Conservation (phyloP, 371 early-diverging fungal species). For the Mucor velutinosus region DNA sequence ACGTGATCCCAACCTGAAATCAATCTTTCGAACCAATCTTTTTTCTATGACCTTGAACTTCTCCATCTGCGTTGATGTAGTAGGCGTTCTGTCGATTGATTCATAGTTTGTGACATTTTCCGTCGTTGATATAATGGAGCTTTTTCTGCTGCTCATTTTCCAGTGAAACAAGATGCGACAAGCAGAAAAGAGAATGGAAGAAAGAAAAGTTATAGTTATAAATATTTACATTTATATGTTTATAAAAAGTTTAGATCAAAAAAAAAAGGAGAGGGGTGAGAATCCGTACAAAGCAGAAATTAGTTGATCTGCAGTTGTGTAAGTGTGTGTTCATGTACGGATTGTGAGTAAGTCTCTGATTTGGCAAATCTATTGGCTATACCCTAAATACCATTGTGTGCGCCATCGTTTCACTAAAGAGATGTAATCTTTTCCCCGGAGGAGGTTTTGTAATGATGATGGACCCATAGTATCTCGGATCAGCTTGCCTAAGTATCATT, state of each 20-base stretch:
- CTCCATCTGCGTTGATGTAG: neutral
- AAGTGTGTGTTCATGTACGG: neutral
- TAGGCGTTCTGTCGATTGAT: neutral
- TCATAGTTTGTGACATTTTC: neutral
- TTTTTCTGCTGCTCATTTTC: neutral
- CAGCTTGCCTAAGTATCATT: neutral
- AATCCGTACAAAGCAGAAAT: neutral
- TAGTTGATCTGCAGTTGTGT: neutral
- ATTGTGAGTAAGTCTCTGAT: neutral
- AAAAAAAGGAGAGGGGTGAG: neutral
- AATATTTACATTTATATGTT: neutral
- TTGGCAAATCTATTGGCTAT: neutral
- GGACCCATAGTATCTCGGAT: neutral
- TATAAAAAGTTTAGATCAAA: neutral
- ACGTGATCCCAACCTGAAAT: no score
- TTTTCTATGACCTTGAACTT: neutral
- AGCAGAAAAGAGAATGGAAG: neutral
- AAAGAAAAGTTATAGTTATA: neutral
- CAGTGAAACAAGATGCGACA: neutral
- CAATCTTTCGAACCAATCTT: conserved; percentile 6
- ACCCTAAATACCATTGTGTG: neutral
- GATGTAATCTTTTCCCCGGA: neutral
- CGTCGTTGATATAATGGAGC: neutral
- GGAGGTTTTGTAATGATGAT: neutral
- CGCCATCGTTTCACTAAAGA: neutral